Percentiles rank a stretch among this genome's conserved stretches.
Conservation (phyloP, 768 basidiomycete species). For the Ramaria sp. region DNA sequence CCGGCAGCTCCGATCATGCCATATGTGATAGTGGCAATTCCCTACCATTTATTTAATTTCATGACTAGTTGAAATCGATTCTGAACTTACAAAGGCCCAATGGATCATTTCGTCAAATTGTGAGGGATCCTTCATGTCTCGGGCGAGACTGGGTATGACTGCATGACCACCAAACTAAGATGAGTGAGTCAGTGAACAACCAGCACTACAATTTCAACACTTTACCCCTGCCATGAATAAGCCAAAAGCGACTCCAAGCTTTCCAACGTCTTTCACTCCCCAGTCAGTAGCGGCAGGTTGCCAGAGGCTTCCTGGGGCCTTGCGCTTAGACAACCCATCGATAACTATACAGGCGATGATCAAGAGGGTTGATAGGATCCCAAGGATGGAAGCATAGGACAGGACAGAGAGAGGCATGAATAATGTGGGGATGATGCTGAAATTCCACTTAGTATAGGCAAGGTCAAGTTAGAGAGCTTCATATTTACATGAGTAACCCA, state of each 20-base stretch:
- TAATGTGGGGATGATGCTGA: conserved; percentile 71
- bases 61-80: not conserved
- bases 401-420: conserved; percentile 80
- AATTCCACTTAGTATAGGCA: not conserved
- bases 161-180: conserved; percentile 81
- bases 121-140: conserved; percentile 79
- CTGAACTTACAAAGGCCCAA: conserved; percentile 63
- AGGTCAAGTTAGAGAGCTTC: not conserved
- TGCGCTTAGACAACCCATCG: conserved; percentile 66
- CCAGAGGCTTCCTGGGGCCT: conserved; percentile 75
- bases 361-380: conserved; percentile 67
- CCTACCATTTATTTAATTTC: conserved; percentile 22
- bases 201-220: conserved; percentile 4
- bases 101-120: conserved; percentile 78
- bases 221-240: conserved; percentile 86
- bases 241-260: conserved; percentile 75
- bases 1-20: conserved; percentile 64
- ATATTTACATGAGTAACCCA: conserved; percentile 57
- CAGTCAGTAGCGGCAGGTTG: conserved; percentile 58
- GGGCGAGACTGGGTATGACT: conserved; percentile 79
- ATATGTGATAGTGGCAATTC: conserved; percentile 47
- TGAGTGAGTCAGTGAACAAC: not conserved
- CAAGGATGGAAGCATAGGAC: conserved; percentile 81
- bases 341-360: conserved; percentile 69
- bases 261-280: conserved; percentile 36